Conservation (phyloP, 2,329 filamentous ascomycete species). For the Ophiostoma tasmaniense region DNA sequence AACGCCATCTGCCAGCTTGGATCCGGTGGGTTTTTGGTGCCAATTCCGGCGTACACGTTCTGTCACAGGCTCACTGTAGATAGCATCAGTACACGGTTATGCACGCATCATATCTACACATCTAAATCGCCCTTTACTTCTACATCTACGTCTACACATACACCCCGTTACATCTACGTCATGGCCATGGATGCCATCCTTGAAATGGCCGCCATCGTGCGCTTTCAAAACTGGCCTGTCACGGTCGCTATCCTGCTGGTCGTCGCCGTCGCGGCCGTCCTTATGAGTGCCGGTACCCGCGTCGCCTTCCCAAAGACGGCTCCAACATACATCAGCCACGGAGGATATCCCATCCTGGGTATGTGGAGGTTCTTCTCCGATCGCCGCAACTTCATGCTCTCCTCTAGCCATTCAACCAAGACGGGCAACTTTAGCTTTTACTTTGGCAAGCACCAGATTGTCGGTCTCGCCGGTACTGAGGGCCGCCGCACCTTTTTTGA, state of each 20-base stretch:
- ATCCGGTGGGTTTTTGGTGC: not conserved
- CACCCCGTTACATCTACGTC: not conserved
- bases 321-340: conserved; percentile 5
- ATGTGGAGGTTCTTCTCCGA: conserved; percentile 38
- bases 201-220: not conserved
- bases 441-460: conserved; percentile 36
- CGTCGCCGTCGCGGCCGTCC: conserved; percentile 8
- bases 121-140: too few relatives aligned
- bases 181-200: not conserved
- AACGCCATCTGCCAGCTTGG: not conserved
- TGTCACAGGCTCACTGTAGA: not conserved
- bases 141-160: not conserved
- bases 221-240: conserved; percentile 19
- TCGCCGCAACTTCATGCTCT: conserved; percentile 36
- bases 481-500: conserved; percentile 39
- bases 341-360: conserved; percentile 35
- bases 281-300: not conserved
- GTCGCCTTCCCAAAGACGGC: conserved; percentile 14
- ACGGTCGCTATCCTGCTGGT: conserved; percentile 21
- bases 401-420: conserved; percentile 26
- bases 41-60: not conserved
- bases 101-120: not conserved
- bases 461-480: conserved; percentile 36
- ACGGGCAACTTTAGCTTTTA: conserved; percentile 43
- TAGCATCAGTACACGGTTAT: not conserved